Base-by-base conservation (phyloP, 495 filamentous ascomycete genomes). In the Penicillium silybi region DNA sequence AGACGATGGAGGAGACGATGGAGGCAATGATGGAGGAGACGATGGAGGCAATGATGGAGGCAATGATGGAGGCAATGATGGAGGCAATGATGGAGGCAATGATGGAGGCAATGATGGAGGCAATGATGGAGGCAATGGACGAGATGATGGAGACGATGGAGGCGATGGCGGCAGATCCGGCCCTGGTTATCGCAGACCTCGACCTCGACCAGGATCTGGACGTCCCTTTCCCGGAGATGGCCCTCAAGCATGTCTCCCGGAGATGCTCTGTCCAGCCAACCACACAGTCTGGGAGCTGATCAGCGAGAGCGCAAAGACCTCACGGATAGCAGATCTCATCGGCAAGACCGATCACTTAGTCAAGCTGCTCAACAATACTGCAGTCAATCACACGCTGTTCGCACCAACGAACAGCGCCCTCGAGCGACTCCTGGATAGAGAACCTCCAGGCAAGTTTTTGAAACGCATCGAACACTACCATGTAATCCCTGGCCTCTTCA, bases 221-320 rank as follows among this genome's bases (percentile, higher is more conserved):
- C 22, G 10, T 29, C 26, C 7, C 25, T 18, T 34, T 9, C 9
- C 25, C n/a, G 43, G 11, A 10, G 2, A 6, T 29, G 26, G 11
- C n/a, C 43, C 17, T 18, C 15, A 19, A 18, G 16, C 43, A 18
- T 15, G 15, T 29, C 17, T 37, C 22, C 19, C 44, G 0, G 3
- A 17, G 19, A 17, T 37, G 29, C 15, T 17, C 44, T 20, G 32
- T 18, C 18, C 44, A 22, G 48, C 29, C n/a, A 86, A 91, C 62
- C 57, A 70, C 61, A 95, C 89, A 26, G 75, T 95, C 45, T 95
- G 89, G 68, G 73, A 95, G 53, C 68, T 90, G 20, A 89, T 97
- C 66, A 67, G 75, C 11, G 73, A 80, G 42, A 85, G 77, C 71
- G 87, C 87, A 53, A 80, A 90, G 71, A 90, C 87, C 18, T 84